Conservation (phyloP, 106 monocot genomes). For the Gastrodia elata region DNA sequence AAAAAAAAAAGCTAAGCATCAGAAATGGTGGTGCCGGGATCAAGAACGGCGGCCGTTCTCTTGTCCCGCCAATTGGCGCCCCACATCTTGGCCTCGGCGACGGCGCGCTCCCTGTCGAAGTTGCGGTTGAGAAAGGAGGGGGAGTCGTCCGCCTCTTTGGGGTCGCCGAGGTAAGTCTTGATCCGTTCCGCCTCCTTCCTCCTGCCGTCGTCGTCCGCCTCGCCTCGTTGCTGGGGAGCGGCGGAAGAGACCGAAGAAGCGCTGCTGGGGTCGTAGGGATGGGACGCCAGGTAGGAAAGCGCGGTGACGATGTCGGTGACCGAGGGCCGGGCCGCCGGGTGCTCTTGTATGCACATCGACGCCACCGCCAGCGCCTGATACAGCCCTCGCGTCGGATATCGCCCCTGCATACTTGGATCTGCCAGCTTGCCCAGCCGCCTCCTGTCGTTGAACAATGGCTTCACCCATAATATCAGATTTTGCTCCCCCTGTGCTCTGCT, state of each 20-base stretch:
- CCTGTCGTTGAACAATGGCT: conserved; percentile 58
- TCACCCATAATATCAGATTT: conserved; percentile 56
- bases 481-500: conserved; percentile 34
- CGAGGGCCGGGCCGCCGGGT: conserved; percentile 51
- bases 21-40: background rate
- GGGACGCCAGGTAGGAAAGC: conserved; percentile 64
- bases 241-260: background rate
- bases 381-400: conserved; percentile 67
- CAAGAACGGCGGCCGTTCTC: conserved; percentile 17
- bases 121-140: conserved; percentile 20
- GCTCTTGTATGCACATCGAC: conserved; percentile 82
- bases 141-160: conserved; percentile 12
- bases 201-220: conserved; percentile 1
- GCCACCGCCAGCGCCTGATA: conserved; percentile 83
- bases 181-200: conserved; percentile 8
- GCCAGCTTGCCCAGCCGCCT: conserved; percentile 47
- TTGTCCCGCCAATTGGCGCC: conserved; percentile 54
- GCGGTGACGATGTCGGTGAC: conserved; percentile 81
- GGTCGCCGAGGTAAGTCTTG: background rate
- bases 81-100: conserved; percentile 74
- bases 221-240: background rate
- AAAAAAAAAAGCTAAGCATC: background rate
- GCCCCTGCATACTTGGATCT: conserved; percentile 49
- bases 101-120: conserved; percentile 43
- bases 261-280: conserved; percentile 47